These are phyloP conservation scores for Barnettozyma sp. DNA, from an alignment of 805 yeast species.

Conservation along the genomic window DNA sequence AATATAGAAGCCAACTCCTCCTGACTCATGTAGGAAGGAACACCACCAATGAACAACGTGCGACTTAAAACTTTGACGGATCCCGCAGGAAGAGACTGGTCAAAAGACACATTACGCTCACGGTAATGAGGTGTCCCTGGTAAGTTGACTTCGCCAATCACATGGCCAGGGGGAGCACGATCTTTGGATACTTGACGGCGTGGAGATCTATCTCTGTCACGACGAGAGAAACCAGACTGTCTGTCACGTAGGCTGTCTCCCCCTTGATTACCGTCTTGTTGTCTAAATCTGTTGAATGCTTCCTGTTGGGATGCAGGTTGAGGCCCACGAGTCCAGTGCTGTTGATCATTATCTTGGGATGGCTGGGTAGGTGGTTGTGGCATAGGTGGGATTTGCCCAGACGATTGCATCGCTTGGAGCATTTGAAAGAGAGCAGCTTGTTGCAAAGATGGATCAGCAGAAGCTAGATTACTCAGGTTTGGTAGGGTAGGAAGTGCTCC, in stretches of 20 bases:
- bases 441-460: constrained; percentile 28
- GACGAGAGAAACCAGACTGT: constrained; percentile 15
- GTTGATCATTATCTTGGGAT: constrained; percentile 12
- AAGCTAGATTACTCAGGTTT: constrained; percentile 15
- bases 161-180: constrained; percentile 26
- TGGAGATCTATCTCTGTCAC: constrained; percentile 28
- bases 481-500: constrained; percentile 11
- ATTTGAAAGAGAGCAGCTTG: constrained; percentile 37
- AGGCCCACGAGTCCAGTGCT: constrained; percentile 11
- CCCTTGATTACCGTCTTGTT: constrained; percentile 16
- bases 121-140: constrained; percentile 74
- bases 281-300: constrained; percentile 22
- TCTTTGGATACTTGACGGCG: constrained; percentile 13
- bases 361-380: constrained; percentile 14
- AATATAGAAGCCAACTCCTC: constrained; percentile 59
- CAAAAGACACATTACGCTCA: constrained; percentile 65
- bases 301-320: constrained; percentile 21
- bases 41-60: constrained; percentile 92
- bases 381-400: constrained; percentile 23
- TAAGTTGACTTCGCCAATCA: constrained; percentile 53
- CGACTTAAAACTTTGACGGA: constrained; percentile 79
- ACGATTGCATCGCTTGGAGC: constrained; percentile 28
- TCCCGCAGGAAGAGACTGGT: constrained; percentile 67
- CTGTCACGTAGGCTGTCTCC: constrained; percentile 17
- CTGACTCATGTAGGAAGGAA: constrained; percentile 78